Conservation (phyloP, 2,329 filamentous ascomycete species). For the Graphium sp. region DNA sequence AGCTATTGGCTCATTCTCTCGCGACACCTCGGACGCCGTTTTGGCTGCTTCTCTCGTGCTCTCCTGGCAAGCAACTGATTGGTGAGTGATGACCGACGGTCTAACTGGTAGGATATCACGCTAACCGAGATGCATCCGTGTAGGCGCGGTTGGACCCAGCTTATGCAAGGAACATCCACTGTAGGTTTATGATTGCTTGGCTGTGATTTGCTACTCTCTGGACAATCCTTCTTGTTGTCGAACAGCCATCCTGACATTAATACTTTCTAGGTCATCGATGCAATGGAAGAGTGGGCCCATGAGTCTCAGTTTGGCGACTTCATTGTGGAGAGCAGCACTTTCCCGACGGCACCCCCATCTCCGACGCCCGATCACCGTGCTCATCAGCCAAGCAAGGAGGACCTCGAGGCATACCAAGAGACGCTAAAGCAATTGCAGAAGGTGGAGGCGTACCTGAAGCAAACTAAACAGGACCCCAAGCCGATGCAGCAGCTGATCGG, state of each 20-base stretch:
- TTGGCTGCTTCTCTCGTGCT: constrained; percentile 81
- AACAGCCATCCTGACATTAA: constrained; percentile 2
- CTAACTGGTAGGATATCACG: constrained; percentile 8
- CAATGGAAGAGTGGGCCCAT: constrained; percentile 84
- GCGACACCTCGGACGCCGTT: constrained; percentile 76
- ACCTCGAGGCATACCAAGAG: constrained; percentile 49
- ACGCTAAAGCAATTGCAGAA: constrained; percentile 51
- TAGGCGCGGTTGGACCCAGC: constrained; percentile 82
- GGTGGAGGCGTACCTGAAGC: constrained; percentile 51
- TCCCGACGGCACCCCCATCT: constrained; percentile 48
- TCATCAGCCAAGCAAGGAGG: constrained; percentile 49
- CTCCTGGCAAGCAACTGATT: constrained; percentile 93
- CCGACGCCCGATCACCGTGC: constrained; percentile 44
- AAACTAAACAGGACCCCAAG: constrained; percentile 52
- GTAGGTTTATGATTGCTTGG: constrained; percentile 39
- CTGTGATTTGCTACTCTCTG: too few species aligned
- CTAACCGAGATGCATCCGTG: constrained; percentile 16
- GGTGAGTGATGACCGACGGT: constrained; percentile 36
- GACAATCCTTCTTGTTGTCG: too few species aligned
- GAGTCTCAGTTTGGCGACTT: constrained; percentile 75
- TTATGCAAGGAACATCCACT: constrained; percentile 82
- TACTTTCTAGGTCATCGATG: constrained; percentile 53
- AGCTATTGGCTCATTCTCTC: constrained; percentile 71
- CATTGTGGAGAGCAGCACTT: constrained; percentile 63
- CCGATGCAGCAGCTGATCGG: constrained; percentile 52